Evolutionary conservation across 164 flowering plant genomes (phyloP).

Genomic region (Tetrastigma voinierianum): DNA sequence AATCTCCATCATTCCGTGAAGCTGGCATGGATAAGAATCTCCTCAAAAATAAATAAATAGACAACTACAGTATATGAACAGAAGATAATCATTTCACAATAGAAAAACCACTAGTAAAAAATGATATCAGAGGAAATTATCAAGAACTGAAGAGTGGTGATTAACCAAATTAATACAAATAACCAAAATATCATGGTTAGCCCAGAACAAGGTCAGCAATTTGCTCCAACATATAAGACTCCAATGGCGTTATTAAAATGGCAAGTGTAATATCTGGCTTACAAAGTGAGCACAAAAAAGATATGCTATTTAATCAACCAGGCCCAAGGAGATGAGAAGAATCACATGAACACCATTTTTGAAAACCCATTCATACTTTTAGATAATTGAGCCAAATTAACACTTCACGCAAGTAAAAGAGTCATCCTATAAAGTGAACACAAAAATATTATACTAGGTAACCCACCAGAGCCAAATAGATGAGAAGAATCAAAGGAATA

Average conservation of each 20-base stretch:
- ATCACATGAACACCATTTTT: background rate
- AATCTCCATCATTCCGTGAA: conserved; percentile 43
- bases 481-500: too few relatives aligned
- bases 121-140: background rate
- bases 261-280: background rate
- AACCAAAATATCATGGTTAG: background rate
- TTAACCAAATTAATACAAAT: too few relatives aligned
- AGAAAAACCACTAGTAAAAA: background rate
- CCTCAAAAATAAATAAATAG: too few relatives aligned
- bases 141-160: background rate
- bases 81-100: too few relatives aligned
- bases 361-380: background rate
- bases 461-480: too few relatives aligned
- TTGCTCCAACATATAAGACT: background rate
- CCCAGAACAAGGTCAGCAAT: background rate
- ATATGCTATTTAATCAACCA: background rate
- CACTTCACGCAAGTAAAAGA: too few relatives aligned
- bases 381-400: background rate
- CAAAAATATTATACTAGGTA: too few relatives aligned
- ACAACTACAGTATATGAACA: too few relatives aligned
- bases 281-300: background rate
- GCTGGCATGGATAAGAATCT: conserved; percentile 22
- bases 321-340: background rate
- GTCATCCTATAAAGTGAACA: too few relatives aligned
- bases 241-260: background rate